Conservation (phyloP, 495 filamentous ascomycete genomes). For the Podospora australis region DNA sequence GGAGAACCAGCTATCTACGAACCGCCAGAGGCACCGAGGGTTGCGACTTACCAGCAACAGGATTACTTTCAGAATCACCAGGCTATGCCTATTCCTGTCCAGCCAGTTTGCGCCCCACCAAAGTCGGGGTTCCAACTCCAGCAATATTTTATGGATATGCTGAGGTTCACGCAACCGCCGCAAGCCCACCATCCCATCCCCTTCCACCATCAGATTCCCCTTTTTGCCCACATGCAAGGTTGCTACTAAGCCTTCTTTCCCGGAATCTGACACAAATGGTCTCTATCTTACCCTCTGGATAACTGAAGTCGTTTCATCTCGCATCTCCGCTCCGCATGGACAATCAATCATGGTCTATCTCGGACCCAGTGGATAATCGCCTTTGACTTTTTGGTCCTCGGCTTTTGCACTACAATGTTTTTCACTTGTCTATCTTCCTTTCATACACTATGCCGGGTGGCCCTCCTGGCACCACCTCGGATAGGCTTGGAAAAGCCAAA, state of each 20-base stretch:
- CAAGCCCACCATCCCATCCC: slow-evolving; percentile 35
- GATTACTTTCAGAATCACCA: slow-evolving; percentile 35
- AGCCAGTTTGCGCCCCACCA: slow-evolving; percentile 22
- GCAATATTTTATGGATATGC: slow-evolving; percentile 37
- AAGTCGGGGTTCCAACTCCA: slow-evolving; percentile 40
- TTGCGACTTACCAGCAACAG: slow-evolving; percentile 30
- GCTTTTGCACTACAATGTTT: not conserved
- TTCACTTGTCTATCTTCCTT: not conserved
- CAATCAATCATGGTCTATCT: not conserved
- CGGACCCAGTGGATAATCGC: not conserved
- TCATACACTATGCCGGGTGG: not conserved
- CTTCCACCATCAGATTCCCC: slow-evolving; percentile 43
- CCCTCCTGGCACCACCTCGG: not conserved
- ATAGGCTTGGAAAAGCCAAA: not conserved
- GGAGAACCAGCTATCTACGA: slow-evolving; percentile 34
- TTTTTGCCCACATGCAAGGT: slow-evolving; percentile 41
- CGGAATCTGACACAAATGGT: not conserved
- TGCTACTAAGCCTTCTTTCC: slow-evolving; percentile 33
- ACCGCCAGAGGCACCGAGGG: slow-evolving; percentile 29
- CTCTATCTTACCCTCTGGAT: not conserved
- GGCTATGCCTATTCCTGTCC: slow-evolving; percentile 23
- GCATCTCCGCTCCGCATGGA: no score
- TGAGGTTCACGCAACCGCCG: slow-evolving; percentile 35
- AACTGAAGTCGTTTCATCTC: no score
- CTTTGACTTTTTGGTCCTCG: no score